phyloP scores from a whole-genome alignment of 2,329 filamentous ascomycete species.

The Epichloe festucae region DNA sequence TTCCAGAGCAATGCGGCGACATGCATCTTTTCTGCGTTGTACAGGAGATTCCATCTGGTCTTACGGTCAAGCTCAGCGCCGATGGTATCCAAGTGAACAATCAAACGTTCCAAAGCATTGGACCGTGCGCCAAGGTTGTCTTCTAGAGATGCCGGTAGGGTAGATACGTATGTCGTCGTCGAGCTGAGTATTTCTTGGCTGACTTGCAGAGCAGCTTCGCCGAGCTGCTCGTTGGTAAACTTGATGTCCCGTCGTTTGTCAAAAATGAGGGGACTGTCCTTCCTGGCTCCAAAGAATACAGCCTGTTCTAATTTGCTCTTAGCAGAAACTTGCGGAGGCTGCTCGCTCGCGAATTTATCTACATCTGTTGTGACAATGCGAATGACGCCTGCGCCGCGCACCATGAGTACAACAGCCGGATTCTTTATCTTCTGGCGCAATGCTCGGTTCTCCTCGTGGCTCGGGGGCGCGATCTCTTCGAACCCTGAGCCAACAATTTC shows the following conservation, averaged over 20 bases:
- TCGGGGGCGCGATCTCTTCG: conserved; percentile 37
- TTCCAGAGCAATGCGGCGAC: conserved; percentile 72
- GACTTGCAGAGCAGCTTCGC: conserved; percentile 62
- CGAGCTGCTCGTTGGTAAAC: conserved; percentile 59
- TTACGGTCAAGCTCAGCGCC: conserved; percentile 52
- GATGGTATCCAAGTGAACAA: conserved; percentile 53
- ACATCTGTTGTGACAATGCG: conserved; percentile 46
- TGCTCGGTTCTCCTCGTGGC: conserved; percentile 33
- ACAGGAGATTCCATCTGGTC: conserved; percentile 70
- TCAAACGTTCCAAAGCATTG: conserved; percentile 62
- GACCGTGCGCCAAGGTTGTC: conserved; percentile 65
- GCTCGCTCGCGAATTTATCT: conserved; percentile 45
- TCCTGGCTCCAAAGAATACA: conserved; percentile 82
- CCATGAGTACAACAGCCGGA: conserved; percentile 47
- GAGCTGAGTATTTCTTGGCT: conserved; percentile 75
- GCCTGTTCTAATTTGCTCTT: conserved; percentile 89
- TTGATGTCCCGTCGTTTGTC: conserved; percentile 50
- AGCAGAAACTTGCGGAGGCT: conserved; percentile 54
- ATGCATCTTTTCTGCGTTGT: conserved; percentile 80
- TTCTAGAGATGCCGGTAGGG: conserved; percentile 62
- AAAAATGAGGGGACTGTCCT: conserved; percentile 81
- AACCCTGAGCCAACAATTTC: conserved; percentile 52
- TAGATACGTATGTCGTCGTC: conserved; percentile 59
- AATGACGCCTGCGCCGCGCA: conserved; percentile 49
- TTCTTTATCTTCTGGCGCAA: conserved; percentile 45